A percentile compares a stretch with the other conserved stretches of the same genome.
phyloP scores from a whole-genome alignment of 176 grass and related monocot species.

The Saccharum officinarum region DNA sequence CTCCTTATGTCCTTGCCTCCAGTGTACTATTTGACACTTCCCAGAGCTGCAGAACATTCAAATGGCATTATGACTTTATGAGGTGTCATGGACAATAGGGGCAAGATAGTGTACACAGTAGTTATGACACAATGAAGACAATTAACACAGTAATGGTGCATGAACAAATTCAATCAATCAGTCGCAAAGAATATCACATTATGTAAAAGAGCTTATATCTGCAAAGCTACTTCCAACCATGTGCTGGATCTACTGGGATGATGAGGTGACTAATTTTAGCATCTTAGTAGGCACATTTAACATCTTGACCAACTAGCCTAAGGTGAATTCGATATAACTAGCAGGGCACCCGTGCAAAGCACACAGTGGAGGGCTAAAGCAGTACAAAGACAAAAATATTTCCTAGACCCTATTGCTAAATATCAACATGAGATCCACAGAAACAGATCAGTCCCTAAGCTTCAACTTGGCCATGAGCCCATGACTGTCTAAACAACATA shows the following conservation, averaged over 20 bases:
- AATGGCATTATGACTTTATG: conserved; percentile 13
- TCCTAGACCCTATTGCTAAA: background rate
- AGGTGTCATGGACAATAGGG: background rate
- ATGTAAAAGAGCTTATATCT: background rate
- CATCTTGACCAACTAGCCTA: background rate
- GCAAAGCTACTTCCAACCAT: conserved; percentile 3
- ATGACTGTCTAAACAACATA: background rate
- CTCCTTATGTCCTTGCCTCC: conserved; percentile 94
- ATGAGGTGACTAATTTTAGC: background rate
- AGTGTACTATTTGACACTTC: conserved; percentile 97
- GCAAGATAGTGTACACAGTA: conserved; percentile 1
- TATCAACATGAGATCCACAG: background rate
- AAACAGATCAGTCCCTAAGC: background rate
- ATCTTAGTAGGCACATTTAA: background rate
- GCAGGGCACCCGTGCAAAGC: too few relatives aligned
- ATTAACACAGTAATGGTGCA: background rate
- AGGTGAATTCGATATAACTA: background rate
- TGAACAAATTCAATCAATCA: conserved; percentile 23
- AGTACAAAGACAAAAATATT: background rate
- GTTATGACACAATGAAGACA: background rate
- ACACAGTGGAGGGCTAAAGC: background rate
- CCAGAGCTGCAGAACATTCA: conserved; percentile 75
- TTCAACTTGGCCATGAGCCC: background rate
- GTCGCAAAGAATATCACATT: background rate
- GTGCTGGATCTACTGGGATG: background rate